Base-by-base conservation (phyloP, 148 eudicot genomes). In the Vaccinium macrocarpon region DNA sequence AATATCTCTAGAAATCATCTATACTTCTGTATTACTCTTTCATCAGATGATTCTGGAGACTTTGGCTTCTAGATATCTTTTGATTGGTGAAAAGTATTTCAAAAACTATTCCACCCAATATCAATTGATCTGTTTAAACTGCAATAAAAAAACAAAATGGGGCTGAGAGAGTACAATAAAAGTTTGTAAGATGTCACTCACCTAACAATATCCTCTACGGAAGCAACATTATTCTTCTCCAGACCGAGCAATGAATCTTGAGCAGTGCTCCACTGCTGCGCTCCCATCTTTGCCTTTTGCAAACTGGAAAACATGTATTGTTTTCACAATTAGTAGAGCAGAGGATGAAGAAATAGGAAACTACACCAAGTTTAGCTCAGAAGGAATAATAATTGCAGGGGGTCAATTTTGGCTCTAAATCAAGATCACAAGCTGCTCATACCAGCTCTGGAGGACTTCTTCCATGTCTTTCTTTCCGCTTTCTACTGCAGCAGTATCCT, bases 201-300 rank as follows among this genome's bases (percentile, higher is more conserved):
- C 99, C 92, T 90, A 13, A 95, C 93, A 84, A 97, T 97, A 78
- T 89, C 89, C 82, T 93, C 90, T n/a, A 94, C 86, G 59, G 98
- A 95, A 88, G 93, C 93, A 85, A 97, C 91, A 83, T 95, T 97
- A 85, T 84, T 91, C 90, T 91, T 91, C 88, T 94, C 98, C 56
- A 97, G 89, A 85, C 89, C 85, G 81, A 97, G 89, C 91, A 97
- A 89, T 15, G 98, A 97, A 81, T 90, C 89, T 79, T 97, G 94
- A 82, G 98, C 96, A 88, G 88, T 90, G 71, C 86, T 94, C 99
- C 99, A 97, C 71, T 97, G 98, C 82, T 89, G 91, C 57, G 93
- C 90, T 52, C 98, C 98, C 87, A 91, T 83, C 88, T 92, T 90
- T 29, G 95, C 93, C 90, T 97, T 91, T 59, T 88, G 86, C 93